Percentiles rank a stretch among this genome's conserved stretches.
These are phyloP conservation scores for Pontederia crassipes DNA, from an alignment of 176 grass and related monocot species.

Conservation along the genomic window DNA sequence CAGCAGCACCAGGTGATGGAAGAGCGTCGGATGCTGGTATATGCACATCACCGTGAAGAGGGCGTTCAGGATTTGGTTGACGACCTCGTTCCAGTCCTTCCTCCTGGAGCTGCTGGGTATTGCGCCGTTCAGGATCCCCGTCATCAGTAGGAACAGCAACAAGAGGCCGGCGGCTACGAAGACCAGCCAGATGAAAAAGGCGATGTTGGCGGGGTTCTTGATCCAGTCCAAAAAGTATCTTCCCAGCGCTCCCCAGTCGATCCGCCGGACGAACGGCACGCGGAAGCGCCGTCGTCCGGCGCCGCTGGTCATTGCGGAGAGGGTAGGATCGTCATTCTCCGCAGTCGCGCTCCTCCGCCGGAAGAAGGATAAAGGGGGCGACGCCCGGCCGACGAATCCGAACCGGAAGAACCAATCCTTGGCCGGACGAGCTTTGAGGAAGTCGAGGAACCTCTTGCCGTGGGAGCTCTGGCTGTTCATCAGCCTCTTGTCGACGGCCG, in stretches of 20 bases:
- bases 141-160: constrained; percentile 64
- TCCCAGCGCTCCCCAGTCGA: constrained; percentile 34
- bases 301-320: neutral
- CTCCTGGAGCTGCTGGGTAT: constrained; percentile 30
- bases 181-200: constrained; percentile 42
- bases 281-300: constrained; percentile 9
- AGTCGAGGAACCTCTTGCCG: constrained; percentile 36
- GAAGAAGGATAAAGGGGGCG: constrained; percentile 7
- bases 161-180: constrained; percentile 31
- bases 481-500: too few relatives aligned
- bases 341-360: neutral
- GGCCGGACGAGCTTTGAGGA: constrained; percentile 28
- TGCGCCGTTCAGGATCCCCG: constrained; percentile 42
- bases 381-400: neutral
- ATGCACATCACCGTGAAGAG: constrained; percentile 84
- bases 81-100: constrained; percentile 46
- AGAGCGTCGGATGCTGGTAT: constrained; percentile 59
- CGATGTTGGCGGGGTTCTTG: constrained; percentile 37
- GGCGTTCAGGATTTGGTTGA: constrained; percentile 60
- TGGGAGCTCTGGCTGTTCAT: neutral
- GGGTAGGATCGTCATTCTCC: neutral
- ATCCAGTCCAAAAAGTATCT: constrained; percentile 30
- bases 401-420: constrained; percentile 27
- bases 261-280: constrained; percentile 21
- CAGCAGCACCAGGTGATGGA: constrained; percentile 50